Evolutionary conservation across 2,329 filamentous ascomycete species (phyloP).

Genomic region (Blastomyces emzantsi): DNA sequence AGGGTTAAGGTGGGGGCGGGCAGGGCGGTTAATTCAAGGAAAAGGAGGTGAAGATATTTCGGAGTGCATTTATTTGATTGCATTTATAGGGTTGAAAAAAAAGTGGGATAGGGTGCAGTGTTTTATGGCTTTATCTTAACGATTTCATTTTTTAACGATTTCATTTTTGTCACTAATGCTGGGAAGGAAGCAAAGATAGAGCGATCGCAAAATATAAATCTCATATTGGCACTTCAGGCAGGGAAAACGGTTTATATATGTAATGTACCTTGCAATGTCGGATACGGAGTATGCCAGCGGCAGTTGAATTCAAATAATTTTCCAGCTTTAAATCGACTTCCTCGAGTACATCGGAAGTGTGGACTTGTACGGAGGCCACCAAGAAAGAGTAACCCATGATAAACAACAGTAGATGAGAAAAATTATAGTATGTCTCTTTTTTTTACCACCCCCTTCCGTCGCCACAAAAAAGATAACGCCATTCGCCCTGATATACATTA

Average conservation of each 20-base stretch:
- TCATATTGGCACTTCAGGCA: neutral
- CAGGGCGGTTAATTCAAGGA: conserved; percentile 71
- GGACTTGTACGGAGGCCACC: neutral
- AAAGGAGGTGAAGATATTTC: conserved; percentile 31
- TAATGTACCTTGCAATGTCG: neutral
- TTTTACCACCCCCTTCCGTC: conserved; percentile 6
- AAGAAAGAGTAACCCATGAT: neutral
- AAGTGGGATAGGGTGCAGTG: neutral
- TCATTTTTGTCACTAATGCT: neutral
- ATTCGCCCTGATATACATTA: conserved; percentile 12
- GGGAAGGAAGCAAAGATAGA: neutral
- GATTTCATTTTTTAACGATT: neutral
- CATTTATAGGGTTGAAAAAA: conserved; percentile 4
- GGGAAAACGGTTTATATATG: neutral
- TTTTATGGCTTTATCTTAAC: neutral
- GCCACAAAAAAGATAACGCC: conserved; percentile 12
- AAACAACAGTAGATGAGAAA: neutral
- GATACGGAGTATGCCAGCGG: too few species aligned
- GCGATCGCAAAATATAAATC: neutral
- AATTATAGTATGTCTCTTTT: neutral
- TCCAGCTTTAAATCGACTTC: neutral
- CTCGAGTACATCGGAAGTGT: neutral
- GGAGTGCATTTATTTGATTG: conserved; percentile 8
- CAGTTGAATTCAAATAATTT: neutral
- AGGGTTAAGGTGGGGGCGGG: conserved; percentile 77